Conservation (phyloP, 495 filamentous ascomycete genomes). For the Choiromyces venosus region DNA sequence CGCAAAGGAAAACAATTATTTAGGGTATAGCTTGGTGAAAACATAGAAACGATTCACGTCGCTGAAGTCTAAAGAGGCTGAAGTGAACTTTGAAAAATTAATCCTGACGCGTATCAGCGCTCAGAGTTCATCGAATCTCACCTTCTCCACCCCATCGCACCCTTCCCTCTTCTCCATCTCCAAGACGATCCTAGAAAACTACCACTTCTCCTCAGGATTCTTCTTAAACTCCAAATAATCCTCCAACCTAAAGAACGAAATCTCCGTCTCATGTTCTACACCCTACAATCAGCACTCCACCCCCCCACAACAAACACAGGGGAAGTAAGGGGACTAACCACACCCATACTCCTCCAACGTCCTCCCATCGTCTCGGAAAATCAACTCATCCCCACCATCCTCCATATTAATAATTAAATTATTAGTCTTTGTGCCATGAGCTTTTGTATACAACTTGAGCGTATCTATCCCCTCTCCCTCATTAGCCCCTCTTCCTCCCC, state of each 20-base stretch:
- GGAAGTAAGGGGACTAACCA: constrained; percentile 17
- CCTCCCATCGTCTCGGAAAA: constrained; percentile 33
- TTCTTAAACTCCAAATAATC: constrained; percentile 41
- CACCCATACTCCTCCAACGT: constrained; percentile 39
- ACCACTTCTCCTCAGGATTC: constrained; percentile 42
- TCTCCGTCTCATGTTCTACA: constrained; percentile 42
- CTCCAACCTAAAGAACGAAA: constrained; percentile 40
- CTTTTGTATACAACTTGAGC: constrained; percentile 42
- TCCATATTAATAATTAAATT: constrained; percentile 44
- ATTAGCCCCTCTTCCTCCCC: constrained; percentile 10
- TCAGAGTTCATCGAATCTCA: neutral
- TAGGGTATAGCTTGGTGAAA: neutral
- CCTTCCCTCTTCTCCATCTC: neutral
- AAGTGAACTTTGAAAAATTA: neutral
- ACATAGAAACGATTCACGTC: neutral
- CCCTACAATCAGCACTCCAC: neutral
- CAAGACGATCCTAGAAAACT: neutral
- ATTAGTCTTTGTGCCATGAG: constrained; percentile 42
- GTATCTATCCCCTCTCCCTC: constrained; percentile 25
- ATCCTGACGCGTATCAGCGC: neutral
- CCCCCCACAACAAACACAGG: neutral
- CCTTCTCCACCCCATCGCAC: neutral
- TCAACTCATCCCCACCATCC: constrained; percentile 33
- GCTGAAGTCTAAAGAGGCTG: neutral
- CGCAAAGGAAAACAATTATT: neutral